phyloP scores from a whole-genome alignment of 306 rosid species.

The Abrus precatorius region DNA sequence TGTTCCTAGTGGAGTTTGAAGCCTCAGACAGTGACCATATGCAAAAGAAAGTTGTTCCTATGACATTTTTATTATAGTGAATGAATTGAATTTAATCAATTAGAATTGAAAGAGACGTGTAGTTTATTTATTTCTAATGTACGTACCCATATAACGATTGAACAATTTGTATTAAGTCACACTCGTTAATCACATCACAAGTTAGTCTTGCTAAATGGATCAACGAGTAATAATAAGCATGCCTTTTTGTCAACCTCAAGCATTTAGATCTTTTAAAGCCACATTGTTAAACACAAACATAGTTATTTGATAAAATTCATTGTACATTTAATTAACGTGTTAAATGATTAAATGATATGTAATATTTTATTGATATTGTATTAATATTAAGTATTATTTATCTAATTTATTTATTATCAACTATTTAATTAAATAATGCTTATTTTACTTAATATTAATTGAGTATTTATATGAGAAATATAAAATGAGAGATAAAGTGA shows the following conservation, averaged over 20 bases:
- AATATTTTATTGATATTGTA: too few relatives aligned
- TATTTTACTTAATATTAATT: too few relatives aligned
- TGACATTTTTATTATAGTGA: not conserved
- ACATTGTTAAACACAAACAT: not conserved
- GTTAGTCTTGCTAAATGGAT: not conserved
- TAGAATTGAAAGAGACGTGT: slow-evolving; percentile 25
- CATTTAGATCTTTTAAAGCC: not conserved
- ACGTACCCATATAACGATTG: not conserved
- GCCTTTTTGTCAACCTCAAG: not conserved
- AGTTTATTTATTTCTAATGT: not conserved
- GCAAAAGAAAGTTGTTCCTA: not conserved
- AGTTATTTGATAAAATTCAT: too few relatives aligned
- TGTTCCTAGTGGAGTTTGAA: slow-evolving; percentile 10
- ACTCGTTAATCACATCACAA: not conserved
- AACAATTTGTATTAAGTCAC: not conserved
- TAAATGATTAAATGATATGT: too few relatives aligned
- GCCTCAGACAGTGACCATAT: not conserved
- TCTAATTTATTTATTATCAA: too few relatives aligned
- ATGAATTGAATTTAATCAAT: slow-evolving; percentile 23
- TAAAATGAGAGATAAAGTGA: too few relatives aligned
- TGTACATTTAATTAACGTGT: too few relatives aligned
- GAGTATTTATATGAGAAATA: too few relatives aligned
- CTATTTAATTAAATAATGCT: too few relatives aligned
- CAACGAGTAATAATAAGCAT: not conserved
- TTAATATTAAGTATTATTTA: too few relatives aligned